Evolutionary conservation across 140 eudicot genomes (phyloP).

Genomic region (Ambrosia hybrid): DNA sequence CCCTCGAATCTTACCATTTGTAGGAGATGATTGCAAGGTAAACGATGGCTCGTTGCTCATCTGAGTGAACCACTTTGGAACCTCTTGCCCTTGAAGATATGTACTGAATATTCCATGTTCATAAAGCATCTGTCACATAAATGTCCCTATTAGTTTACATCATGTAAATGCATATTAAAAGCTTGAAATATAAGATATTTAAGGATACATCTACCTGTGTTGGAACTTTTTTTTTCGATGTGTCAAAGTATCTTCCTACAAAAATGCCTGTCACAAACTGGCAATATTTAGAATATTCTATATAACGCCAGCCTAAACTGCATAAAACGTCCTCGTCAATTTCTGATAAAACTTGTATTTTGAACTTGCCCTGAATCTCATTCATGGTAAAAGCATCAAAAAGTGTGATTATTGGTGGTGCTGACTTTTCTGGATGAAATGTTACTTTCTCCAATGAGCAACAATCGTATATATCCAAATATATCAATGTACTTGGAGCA

Average conservation of each 20-base stretch:
- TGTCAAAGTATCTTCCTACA: neutral
- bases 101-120: no score
- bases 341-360: neutral
- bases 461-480: neutral
- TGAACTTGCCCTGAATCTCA: neutral
- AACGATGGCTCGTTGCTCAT: neutral
- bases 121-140: slow-evolving; percentile 7
- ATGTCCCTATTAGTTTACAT: neutral
- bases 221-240: neutral
- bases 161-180: neutral
- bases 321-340: neutral
- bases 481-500: neutral
- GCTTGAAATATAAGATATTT: neutral
- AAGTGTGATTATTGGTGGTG: no score
- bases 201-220: neutral
- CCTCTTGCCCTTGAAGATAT: no score
- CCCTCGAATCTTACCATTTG: no score
- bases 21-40: neutral
- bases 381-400: neutral
- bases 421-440: neutral
- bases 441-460: neutral
- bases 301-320: slow-evolving; percentile 2
- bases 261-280: neutral
- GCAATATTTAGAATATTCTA: neutral
- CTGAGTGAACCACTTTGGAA: slow-evolving; percentile 20